A percentile compares a stretch with the other conserved stretches of the same genome.
Evolutionary conservation across 352 stramenopile species (phyloP).

Genomic region (Aphanomyces astaci): DNA sequence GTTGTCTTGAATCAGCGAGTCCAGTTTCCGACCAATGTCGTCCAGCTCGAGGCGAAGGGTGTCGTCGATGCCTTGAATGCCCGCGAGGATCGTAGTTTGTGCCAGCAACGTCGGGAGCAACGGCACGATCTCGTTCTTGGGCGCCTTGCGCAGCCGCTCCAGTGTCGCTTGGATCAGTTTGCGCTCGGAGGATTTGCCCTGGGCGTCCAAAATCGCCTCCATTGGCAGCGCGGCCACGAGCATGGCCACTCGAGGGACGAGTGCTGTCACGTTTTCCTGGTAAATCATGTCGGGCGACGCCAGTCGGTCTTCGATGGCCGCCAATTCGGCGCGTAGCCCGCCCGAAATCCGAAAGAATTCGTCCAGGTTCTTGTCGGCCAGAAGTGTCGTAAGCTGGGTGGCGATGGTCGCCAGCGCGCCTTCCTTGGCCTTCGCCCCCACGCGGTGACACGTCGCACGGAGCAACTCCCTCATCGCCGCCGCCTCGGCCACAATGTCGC

Average conservation of each 20-base stretch:
- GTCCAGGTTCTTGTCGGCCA: constrained; percentile 49
- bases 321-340: constrained; percentile 67
- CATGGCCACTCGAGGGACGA: constrained; percentile 32
- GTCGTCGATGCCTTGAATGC: constrained; percentile 43
- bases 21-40: constrained; percentile 39
- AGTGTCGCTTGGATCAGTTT: constrained; percentile 65
- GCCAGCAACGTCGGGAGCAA: constrained; percentile 53
- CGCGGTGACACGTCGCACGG: constrained; percentile 49
- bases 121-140: constrained; percentile 62
- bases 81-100: constrained; percentile 44
- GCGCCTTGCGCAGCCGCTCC: constrained; percentile 74
- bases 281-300: constrained; percentile 74
- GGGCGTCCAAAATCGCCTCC: constrained; percentile 53
- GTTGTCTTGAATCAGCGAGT: constrained; percentile 37
- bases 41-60: constrained; percentile 49
- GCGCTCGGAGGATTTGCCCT: constrained; percentile 66
- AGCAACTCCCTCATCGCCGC: constrained; percentile 38
- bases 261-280: constrained; percentile 36
- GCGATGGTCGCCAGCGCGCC: constrained; percentile 37
- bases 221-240: constrained; percentile 62
- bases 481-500: constrained; percentile 33
- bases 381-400: constrained; percentile 28
- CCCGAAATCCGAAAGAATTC: constrained; percentile 78
- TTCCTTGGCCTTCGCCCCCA: constrained; percentile 53
- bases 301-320: constrained; percentile 54